Evolutionary conservation across 129 eudicot genomes (phyloP), one percentile per base, ranked within the genome.

Genomic region (Pittosporum tobira): DNA sequence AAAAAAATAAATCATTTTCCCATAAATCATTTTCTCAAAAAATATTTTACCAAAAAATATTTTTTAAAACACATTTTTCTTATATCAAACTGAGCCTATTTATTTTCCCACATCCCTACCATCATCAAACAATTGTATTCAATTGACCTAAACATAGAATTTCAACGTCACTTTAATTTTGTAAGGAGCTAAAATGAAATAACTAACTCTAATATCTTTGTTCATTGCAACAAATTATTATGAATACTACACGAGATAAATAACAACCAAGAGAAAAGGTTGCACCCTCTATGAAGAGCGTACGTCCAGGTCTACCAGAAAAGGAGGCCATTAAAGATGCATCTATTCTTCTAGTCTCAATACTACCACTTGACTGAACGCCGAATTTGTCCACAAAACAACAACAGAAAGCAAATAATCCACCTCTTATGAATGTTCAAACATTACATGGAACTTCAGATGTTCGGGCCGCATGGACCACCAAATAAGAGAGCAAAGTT

Each of bases 211-310:
- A 34, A 12, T 28, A 53, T 53, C 23, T 29, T 16, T n/a, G 30
- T 37, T 22, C 48, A 37, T 22, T 36, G 48, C 48, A 58, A 38
- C 49, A 58, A 18, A 61, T 61, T 61, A 61, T 61, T 61, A 27
- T 27, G 24, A 61, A 42, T 28, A 21, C 44, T 46, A 30, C 42
- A 52, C 13, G 14, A 18, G 42, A 28, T 3, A 28, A 53, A 28
- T 16, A 26, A 1, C 13, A 7, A 46, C 51, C 16, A 62, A 45
- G n/a, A 50, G 3, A 47, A 36, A 62, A 36, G 47, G 9, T 5
- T 4, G 27, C n/a, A n/a, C n/a, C n/a, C n/a, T 48, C 5, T 29
- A 29, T 8, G 20, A n/a, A n/a, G n/a, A n/a, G n/a, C n/a, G n/a
- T n/a, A n/a, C n/a, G n/a, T n/a, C n/a, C n/a, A n/a, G n/a, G n/a